A percentile compares a stretch with the other conserved stretches of the same genome.
Evolutionary conservation across 1,284 basidiomycete genomes (phyloP).

Genomic region (Exsudoporus floridanus): DNA sequence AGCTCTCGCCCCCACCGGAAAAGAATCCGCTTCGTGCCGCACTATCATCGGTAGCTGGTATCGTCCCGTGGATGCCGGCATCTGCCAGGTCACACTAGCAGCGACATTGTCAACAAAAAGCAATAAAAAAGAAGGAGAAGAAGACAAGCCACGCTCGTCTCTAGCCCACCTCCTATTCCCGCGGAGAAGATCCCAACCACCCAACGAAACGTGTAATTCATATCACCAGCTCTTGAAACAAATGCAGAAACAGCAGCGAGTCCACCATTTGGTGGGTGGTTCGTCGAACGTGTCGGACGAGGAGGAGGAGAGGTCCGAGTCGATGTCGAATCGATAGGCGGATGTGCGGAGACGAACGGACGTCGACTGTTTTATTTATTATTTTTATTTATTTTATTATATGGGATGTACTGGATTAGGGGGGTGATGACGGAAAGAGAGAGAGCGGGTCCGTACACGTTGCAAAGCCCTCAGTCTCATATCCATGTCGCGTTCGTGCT

Average conservation of each 20-base stretch:
- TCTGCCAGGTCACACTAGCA: neutral
- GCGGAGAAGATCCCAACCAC: conserved; percentile 16
- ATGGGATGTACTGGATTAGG: neutral
- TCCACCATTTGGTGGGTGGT: conserved; percentile 25
- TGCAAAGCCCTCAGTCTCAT: conserved; percentile 9
- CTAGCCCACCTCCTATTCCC: conserved; percentile 18
- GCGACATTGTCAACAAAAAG: neutral
- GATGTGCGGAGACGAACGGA: conserved; percentile 6
- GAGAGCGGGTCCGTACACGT: conserved; percentile 11
- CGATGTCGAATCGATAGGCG: conserved; percentile 25
- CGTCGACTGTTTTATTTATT: conserved; percentile 8
- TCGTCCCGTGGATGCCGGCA: neutral
- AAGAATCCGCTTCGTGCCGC: neutral
- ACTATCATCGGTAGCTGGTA: neutral
- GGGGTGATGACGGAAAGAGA: neutral
- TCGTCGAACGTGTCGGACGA: conserved; percentile 32
- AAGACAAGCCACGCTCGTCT: neutral
- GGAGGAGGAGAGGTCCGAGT: conserved; percentile 27
- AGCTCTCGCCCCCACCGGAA: neutral
- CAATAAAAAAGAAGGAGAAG: neutral
- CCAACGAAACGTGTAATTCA: conserved; percentile 3
- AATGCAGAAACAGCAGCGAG: conserved; percentile 11
- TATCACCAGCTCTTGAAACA: conserved; percentile 30
- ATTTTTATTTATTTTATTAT: neutral
- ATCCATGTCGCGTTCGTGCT: conserved; percentile 9